Evolutionary conservation across 2,329 filamentous ascomycete species (phyloP), one percentile per base, ranked within the genome.

Genomic region (Aspergillus aculeatinus): DNA sequence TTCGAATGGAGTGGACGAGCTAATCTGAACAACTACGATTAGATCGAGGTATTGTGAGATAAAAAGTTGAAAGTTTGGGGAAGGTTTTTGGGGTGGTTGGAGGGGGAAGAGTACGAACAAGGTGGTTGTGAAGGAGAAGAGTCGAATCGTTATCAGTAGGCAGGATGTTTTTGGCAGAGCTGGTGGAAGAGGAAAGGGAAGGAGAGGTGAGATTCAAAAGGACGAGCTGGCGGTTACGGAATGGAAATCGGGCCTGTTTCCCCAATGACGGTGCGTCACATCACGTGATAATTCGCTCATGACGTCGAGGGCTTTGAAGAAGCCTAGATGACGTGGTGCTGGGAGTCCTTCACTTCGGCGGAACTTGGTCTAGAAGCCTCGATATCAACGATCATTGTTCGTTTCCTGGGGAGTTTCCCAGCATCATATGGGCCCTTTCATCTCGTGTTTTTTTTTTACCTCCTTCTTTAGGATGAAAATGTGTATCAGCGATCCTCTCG

Each of bases 271-370:
- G 64, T 60, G 64, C 55, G 62, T 31, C 49, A 7, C 25, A 55
- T 68, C 66, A 67, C 66, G 66, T 68, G 66, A 57, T n/a, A 2
- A 12, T 16, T 19, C 14, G 5, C 19, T 58, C 60, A 63, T 68
- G 65, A 67, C 65, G 65, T 68, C 59, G 58, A 56, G 48, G 42
- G 52, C 47, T 27, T n/a, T 25, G 16, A 42, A 19, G 16, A 29
- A 19, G 10, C 29, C 16, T n/a, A n/a, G 39, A 44, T 44, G 39
- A 44, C 39, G 39, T 44, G 39, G 39, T 29, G 27, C 27, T 29
- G 27, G 27, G 27, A 29, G 27, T 29, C 27, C 7, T 29, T 29
- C 27, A 29, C 7, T 29, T 10, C 27, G 33, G 12, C 11, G 12
- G 33, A 35, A 16, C 33, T 35, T 5, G 33, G 11, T 35, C 33